Evolutionary conservation across 257 asterid species (phyloP), one percentile per base, ranked within the genome.

Genomic region (Apocynum venetum): DNA sequence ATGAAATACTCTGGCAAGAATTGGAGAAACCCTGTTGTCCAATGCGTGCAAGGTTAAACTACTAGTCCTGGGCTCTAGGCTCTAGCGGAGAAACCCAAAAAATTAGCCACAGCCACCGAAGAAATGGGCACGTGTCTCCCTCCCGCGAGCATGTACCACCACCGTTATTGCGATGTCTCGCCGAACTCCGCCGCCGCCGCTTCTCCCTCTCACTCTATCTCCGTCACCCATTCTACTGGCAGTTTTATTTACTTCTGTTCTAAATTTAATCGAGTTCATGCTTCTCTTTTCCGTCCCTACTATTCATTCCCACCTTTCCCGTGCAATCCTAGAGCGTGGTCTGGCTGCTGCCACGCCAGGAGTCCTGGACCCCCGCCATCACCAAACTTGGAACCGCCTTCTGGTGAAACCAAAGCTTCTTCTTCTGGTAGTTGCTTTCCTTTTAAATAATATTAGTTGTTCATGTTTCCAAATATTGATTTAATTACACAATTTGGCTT

Each of bases 341-440:
- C 76, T 15, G 72, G 73, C 76, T 87, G 83, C 81, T 88, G 93
- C 89, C 78, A 79, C 73, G 88, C 92, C 47, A 52, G 89, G 76
- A 81, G 75, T 78, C 86, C 88, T 4, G 86, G 80, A 44, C 80
- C 86, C 4, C 83, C 86, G 19, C 76, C 83, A 1, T 86, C 84
- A 40, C 87, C 92, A 6, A 82, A 84, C 40, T 76, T 90, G 77
- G 95, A 88, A 65, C 90, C 97, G 3, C 92, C 92, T 5, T 44
- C 89, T 41, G 80, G 78, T 2, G 73, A 83, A 19, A 56, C 71
- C 17, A 65, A 77, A 8, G 63, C 75, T 78, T 80, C 85, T 35
- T 48, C 87, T 75, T 83, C 94, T 74, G 95, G 96, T 92, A 79
- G 70, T 49, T 57, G 4, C 71, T 76, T 65, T 17, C 57, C 67